phyloP scores from a whole-genome alignment of 2,329 filamentous ascomycete species.

The Torrubiellomyces zombiae region DNA sequence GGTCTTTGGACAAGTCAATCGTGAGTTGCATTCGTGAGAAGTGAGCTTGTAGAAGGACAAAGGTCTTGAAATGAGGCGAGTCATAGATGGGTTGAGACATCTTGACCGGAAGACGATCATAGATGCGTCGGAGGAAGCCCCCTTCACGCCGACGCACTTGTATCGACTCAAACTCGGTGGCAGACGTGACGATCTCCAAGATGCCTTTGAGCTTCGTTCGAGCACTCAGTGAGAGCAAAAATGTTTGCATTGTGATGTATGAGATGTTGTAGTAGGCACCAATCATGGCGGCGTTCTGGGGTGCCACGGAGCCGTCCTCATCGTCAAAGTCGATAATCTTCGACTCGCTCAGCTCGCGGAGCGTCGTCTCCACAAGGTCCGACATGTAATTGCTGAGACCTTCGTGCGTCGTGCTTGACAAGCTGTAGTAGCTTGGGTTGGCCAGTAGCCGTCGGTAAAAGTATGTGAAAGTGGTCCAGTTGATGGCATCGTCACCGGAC shows the following conservation, averaged over 20 bases:
- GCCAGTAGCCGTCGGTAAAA: slow-evolving; percentile 90
- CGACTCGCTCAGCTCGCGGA: slow-evolving; percentile 79
- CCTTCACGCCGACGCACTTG: slow-evolving; percentile 92
- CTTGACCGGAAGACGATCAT: slow-evolving; percentile 89
- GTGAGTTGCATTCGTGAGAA: slow-evolving; percentile 95
- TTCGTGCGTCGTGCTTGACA: slow-evolving; percentile 78
- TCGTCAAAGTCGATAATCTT: slow-evolving; percentile 95
- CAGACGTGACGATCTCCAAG: slow-evolving; percentile 89
- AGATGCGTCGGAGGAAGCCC: slow-evolving; percentile 72
- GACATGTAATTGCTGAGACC: slow-evolving; percentile 89
- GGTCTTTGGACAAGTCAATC: slow-evolving; percentile 88
- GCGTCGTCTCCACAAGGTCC: slow-evolving; percentile 79
- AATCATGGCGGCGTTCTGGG: slow-evolving; percentile 94
- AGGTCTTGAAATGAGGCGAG: slow-evolving; percentile 96
- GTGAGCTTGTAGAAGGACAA: slow-evolving; percentile 91
- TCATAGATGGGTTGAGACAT: slow-evolving; percentile 76
- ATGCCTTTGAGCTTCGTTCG: slow-evolving; percentile 94
- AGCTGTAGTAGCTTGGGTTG: slow-evolving; percentile 90
- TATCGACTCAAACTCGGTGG: slow-evolving; percentile 88
- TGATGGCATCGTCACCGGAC: slow-evolving; percentile 90
- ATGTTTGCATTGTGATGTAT: slow-evolving; percentile 98
- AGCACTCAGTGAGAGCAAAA: slow-evolving; percentile 74
- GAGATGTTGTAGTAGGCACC: slow-evolving; percentile 98
- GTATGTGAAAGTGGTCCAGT: slow-evolving; percentile 97
- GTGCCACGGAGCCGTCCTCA: slow-evolving; percentile 75